Base-by-base conservation (phyloP, 306 rosid genomes). In the Myrica gale region DNA sequence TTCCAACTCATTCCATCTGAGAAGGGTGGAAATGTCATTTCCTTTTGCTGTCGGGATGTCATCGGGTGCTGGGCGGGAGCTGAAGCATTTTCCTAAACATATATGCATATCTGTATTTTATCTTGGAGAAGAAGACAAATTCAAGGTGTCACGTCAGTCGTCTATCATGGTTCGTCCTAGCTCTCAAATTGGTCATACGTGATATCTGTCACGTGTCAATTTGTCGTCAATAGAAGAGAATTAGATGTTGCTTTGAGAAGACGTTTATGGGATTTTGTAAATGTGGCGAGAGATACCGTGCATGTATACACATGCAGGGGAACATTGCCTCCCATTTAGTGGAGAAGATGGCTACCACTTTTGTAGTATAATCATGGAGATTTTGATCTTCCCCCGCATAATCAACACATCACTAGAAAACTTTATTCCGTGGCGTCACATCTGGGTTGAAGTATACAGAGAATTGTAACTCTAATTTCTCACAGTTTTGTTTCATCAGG, bases 401-500 rank as follows among this genome's bases (percentile, higher is more conserved):
- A 16, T 52, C 56, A 16, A 13, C 19, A 52, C 37, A 32, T 32
- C 37, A 32, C 37, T 32, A 32, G 37, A 32, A 32, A 32, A 32
- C 37, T 2, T 32, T 32, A 32, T 32, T 32, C 37, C 37, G n/a
- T n/a, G n/a, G n/a, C n/a, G 3, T 32, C 37, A 32, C 37, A 32
- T 2, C 37, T 32, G 37, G 37, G 37, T 32, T 32, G 37, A 3
- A 48, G 52, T 11, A 11, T 2, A 48, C 10, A 48, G 52, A 48
- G 13, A 48, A 10, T 48, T 9, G 4, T 11, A 6, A 53, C n/a
- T 17, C 20, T 53, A 17, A 53, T 53, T 7, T 13, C 16, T 16
- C 17, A 6, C 7, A 5, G 20, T 53, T 8, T 41, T 26, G 21
- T 19, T 42, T 47, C 11, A 71, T 11, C 89, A 96, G 99, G 99